Percentiles rank a stretch among this genome's conserved stretches.
Conservation (phyloP, 2,329 filamentous ascomycete genomes). For the Chrysoporthe puriensis region DNA sequence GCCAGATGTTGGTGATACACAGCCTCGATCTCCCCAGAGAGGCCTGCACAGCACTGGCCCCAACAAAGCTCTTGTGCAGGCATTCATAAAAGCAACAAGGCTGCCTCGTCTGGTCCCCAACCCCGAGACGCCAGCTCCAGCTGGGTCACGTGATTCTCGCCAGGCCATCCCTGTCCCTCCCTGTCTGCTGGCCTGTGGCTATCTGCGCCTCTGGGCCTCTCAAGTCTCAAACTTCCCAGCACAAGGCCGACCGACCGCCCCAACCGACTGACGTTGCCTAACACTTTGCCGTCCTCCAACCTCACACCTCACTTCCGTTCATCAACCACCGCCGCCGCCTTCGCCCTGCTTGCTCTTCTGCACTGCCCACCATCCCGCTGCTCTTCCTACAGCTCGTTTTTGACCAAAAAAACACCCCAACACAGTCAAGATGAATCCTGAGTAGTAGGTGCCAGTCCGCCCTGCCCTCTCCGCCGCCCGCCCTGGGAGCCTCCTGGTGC, state of each 20-base stretch:
- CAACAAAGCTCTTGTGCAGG: neutral
- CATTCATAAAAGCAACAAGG: neutral
- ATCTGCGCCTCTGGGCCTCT: slow-evolving; percentile 11
- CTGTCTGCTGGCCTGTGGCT: neutral
- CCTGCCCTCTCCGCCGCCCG: slow-evolving; percentile 31
- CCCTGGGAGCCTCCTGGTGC: slow-evolving; percentile 22
- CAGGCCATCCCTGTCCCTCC: slow-evolving; percentile 4
- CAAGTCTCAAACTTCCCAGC: neutral
- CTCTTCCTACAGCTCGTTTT: slow-evolving; percentile 7
- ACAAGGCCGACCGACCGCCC: neutral
- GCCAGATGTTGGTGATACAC: neutral
- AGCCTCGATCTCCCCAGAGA: neutral
- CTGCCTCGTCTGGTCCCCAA: neutral
- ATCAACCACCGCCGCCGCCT: slow-evolving; percentile 26
- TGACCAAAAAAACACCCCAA: slow-evolving; percentile 9
- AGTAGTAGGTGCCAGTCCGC: slow-evolving; percentile 70
- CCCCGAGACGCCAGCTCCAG: neutral
- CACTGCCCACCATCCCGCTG: slow-evolving; percentile 25
- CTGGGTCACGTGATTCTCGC: neutral
- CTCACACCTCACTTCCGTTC: slow-evolving; percentile 28
- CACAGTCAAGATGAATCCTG: slow-evolving; percentile 78
- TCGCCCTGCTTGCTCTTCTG: slow-evolving; percentile 26
- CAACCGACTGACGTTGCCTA: slow-evolving; percentile 26
- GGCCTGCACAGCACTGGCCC: neutral
- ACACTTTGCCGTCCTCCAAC: slow-evolving; percentile 26